Evolutionary conservation across 2,329 filamentous ascomycete species (phyloP).

Genomic region (Nemania diffusa): DNA sequence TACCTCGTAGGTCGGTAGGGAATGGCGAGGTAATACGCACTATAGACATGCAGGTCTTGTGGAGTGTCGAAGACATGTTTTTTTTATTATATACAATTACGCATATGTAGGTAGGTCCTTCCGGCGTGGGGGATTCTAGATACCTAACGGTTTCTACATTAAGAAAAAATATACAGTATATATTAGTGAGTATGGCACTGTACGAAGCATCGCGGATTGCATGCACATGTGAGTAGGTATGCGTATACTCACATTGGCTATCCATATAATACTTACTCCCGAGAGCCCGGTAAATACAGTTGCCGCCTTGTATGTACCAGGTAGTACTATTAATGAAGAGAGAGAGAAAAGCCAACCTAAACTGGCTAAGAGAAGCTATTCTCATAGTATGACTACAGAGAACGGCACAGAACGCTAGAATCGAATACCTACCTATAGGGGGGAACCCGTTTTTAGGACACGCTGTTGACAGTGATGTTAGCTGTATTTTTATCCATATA

Average conservation of each 20-base stretch:
- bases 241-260: no score
- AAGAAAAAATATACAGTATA: not conserved
- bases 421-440: no score
- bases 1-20: not conserved
- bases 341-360: not conserved
- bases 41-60: no score
- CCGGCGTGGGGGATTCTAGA: not conserved
- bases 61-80: not conserved
- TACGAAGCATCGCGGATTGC: not conserved
- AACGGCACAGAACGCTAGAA: no score
- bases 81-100: no score
- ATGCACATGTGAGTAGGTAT: not conserved
- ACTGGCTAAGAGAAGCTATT: not conserved
- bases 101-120: no score
- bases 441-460: no score
- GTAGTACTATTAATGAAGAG: not conserved
- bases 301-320: not conserved
- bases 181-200: not conserved
- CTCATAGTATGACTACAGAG: no score
- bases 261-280: not conserved
- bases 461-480: no score
- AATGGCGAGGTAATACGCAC: not conserved
- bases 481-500: no score
- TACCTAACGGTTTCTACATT: no score
- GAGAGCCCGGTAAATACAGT: not conserved